phyloP scores from a whole-genome alignment of 1,284 basidiomycete species.

The Tylopilus orsonianus region DNA sequence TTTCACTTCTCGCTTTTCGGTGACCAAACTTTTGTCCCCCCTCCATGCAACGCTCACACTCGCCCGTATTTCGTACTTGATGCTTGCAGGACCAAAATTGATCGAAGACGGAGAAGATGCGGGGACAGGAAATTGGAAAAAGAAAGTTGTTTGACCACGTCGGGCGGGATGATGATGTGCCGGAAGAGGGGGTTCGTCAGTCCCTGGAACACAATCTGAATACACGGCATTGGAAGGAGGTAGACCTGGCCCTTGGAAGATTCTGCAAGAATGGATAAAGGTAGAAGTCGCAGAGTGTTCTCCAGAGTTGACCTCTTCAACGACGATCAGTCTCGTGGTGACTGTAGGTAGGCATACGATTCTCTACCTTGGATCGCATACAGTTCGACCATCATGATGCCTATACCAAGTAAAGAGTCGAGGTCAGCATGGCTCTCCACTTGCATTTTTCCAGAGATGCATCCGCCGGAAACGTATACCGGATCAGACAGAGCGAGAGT shows the following conservation, averaged over 20 bases:
- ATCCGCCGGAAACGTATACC: constrained; percentile 60
- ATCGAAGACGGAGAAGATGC: constrained; percentile 65
- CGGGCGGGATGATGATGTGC: constrained; percentile 65
- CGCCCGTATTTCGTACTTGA: constrained; percentile 69
- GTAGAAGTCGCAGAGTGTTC: constrained; percentile 76
- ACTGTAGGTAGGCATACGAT: not conserved
- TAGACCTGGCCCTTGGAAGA: constrained; percentile 77
- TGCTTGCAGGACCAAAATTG: constrained; percentile 61
- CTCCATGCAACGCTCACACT: constrained; percentile 72
- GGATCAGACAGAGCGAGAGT: constrained; percentile 56
- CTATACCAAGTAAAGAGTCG: constrained; percentile 61
- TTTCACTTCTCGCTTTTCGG: constrained; percentile 57
- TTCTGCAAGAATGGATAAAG: constrained; percentile 63
- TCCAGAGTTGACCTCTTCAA: constrained; percentile 65
- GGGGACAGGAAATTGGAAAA: constrained; percentile 70
- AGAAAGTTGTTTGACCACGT: constrained; percentile 68
- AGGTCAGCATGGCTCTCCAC: constrained; percentile 70
- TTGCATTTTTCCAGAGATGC: constrained; percentile 71
- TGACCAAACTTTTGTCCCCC: constrained; percentile 64
- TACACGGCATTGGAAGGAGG: constrained; percentile 79
- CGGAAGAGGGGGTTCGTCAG: constrained; percentile 58
- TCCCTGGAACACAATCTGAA: constrained; percentile 44
- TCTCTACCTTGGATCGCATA: constrained; percentile 66
- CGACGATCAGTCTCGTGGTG: constrained; percentile 3
- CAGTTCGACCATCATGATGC: constrained; percentile 72